Evolutionary conservation across 2,329 filamentous ascomycete genomes (phyloP), one percentile per base, ranked within the genome.

Genomic region (Ceratocystis variospora): DNA sequence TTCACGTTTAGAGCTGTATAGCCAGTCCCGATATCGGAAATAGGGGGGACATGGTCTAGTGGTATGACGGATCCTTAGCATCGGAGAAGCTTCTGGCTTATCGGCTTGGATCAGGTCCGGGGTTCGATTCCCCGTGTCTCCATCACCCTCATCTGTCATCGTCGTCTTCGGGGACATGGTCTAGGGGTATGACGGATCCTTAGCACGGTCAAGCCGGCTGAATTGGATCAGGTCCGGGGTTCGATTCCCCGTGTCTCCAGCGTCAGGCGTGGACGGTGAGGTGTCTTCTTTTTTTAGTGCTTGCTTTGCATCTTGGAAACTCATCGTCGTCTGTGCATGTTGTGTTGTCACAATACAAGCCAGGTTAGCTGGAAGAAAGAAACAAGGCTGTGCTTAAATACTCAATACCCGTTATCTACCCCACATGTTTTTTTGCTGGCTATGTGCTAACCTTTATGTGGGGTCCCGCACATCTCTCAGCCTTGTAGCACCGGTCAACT

Each of bases 131-230:
- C 67, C 67, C 67, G 67, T 68, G 67, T 68, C 67, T 68, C 67
- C 67, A 67, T 10, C 57, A 44, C 22, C n/a, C 57, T 61, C 57
- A 44, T 8, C 57, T 10, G 8, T 41, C 41, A 4, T 25, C 22
- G 28, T 46, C 2, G 22, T 25, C 22, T n/a, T 7, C 19, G 66
- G 66, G 66, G 66, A 68, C 66, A 68, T 68, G 62, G 66, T 68
- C 66, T 68, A 66, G 66, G 63, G 66, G 66, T 68, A 68, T 68
- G 66, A 68, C 66, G 66, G 66, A 68, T 68, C 66, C 66, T 68
- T 68, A 68, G 66, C 66, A 68, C 61, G 19, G 41, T 41, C 37
- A 19, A 63, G 33, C 37, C 50, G 22, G 17, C 25, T 66, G 48
- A 12, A 41, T 65, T 68, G 66, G 66, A 68, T 68, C 66, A 66